A percentile compares a stretch with the other conserved stretches of the same genome.
These are phyloP conservation scores for Omphalea diandra DNA, from an alignment of 441 rosid genomes.

Conservation along the genomic window DNA sequence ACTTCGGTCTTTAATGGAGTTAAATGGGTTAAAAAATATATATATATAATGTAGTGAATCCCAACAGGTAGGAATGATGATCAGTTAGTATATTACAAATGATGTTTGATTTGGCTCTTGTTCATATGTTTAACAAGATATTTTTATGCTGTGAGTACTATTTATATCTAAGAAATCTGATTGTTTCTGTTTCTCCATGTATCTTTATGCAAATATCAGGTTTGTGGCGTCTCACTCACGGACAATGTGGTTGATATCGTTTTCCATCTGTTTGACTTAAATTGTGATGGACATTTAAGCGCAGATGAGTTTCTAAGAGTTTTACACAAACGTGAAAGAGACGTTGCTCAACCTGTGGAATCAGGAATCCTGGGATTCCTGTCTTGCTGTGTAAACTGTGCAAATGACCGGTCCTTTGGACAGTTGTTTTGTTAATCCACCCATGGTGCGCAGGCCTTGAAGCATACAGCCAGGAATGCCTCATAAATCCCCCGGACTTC, in stretches of 20 bases:
- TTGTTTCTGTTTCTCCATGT: neutral
- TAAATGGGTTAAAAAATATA: no score
- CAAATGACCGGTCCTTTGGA: constrained; percentile 30
- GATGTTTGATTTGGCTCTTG: no score
- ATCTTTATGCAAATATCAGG: constrained; percentile 36
- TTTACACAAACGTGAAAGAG: constrained; percentile 55
- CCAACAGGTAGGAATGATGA: no score
- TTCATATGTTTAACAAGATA: no score
- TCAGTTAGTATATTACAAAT: no score
- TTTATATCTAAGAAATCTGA: neutral
- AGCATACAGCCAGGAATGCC: neutral
- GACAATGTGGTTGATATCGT: constrained; percentile 64
- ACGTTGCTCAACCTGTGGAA: constrained; percentile 47
- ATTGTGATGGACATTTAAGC: constrained; percentile 65
- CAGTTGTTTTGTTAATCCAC: constrained; percentile 23
- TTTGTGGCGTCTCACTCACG: constrained; percentile 63
- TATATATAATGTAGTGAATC: no score
- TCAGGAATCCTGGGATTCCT: constrained; percentile 45
- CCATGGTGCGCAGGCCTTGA: neutral
- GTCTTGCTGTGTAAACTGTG: constrained; percentile 47
- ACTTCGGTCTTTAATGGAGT: no score
- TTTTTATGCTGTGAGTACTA: neutral
- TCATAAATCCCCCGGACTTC: neutral
- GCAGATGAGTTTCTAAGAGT: constrained; percentile 66
- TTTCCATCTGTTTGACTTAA: constrained; percentile 70